Percentiles rank a stretch among this genome's conserved stretches.
These are phyloP conservation scores for Coemansia sp. DNA, from an alignment of 192 early-diverging fungal genomes.

Conservation along the genomic window DNA sequence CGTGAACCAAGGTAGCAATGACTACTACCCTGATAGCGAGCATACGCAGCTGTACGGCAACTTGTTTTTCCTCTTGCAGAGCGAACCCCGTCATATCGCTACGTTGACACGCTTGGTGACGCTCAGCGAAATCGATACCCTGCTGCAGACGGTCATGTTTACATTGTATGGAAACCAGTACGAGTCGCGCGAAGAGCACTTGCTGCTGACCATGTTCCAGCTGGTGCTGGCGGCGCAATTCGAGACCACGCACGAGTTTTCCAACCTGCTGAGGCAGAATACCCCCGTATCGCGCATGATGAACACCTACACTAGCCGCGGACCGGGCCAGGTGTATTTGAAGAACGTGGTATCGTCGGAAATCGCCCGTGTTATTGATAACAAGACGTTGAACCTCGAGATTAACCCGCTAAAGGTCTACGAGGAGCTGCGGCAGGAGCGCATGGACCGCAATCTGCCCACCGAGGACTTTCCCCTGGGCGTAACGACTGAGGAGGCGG, in stretches of 20 bases:
- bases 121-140: constrained; percentile 87
- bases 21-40: constrained; percentile 73
- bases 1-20: constrained; percentile 46
- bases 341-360: constrained; percentile 79
- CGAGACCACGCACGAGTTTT: constrained; percentile 86
- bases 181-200: constrained; percentile 92
- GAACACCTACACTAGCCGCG: constrained; percentile 93
- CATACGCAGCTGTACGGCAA: constrained; percentile 87
- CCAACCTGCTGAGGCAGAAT: constrained; percentile 86
- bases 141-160: constrained; percentile 95
- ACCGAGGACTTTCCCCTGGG: constrained; percentile 63
- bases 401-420: constrained; percentile 90
- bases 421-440: constrained; percentile 48
- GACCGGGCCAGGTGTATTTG: constrained; percentile 90
- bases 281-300: constrained; percentile 98
- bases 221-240: constrained; percentile 91
- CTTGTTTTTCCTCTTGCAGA: constrained; percentile 88
- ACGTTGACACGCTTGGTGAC: constrained; percentile 78
- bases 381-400: constrained; percentile 83
- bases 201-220: constrained; percentile 95
- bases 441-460: constrained; percentile 25
- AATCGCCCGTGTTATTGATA: constrained; percentile 77
- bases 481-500: constrained; percentile 79
- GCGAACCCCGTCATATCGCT: constrained; percentile 89
- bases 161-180: constrained; percentile 96